A percentile compares a stretch with the other conserved stretches of the same genome.
Evolutionary conservation across 495 filamentous ascomycete species (phyloP).

Genomic region (Penicillium bialowiezense): DNA sequence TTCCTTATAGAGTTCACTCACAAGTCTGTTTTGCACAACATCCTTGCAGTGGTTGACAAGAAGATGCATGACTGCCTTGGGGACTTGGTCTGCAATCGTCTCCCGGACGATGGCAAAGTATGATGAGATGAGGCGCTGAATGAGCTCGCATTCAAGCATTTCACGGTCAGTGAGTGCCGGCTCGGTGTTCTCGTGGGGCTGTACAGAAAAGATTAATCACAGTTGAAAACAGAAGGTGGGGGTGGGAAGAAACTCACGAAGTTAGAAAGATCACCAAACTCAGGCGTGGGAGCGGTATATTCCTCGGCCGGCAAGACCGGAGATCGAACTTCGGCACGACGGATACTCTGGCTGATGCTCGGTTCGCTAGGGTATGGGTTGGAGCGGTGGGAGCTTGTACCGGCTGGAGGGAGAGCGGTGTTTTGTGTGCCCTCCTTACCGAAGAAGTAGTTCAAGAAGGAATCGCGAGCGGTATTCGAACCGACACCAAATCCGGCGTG

Average conservation of each 20-base stretch:
- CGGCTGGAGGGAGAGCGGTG: conserved; percentile 28
- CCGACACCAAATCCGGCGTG: conserved; percentile 62
- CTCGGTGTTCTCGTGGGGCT: conserved; percentile 52
- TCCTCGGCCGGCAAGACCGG: conserved; percentile 41
- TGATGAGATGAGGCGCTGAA: conserved; percentile 90
- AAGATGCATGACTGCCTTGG: conserved; percentile 98
- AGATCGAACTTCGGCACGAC: conserved; percentile 63
- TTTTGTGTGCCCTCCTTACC: conserved; percentile 74
- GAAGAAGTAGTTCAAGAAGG: conserved; percentile 98
- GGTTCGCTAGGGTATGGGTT: conserved; percentile 72
- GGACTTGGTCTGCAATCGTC: conserved; percentile 95
- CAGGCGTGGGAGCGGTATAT: conserved; percentile 26
- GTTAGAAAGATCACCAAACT: conserved; percentile 49
- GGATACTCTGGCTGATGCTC: conserved; percentile 78
- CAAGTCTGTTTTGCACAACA: conserved; percentile 92
- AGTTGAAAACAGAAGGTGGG: neutral
- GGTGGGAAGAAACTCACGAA: conserved; percentile 52
- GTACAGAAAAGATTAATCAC: conserved; percentile 22
- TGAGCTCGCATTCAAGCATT: conserved; percentile 94
- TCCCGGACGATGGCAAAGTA: conserved; percentile 99
- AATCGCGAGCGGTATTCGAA: conserved; percentile 63
- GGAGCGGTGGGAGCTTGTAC: conserved; percentile 55
- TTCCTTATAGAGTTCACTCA: conserved; percentile 94
- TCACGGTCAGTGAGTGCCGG: conserved; percentile 92
- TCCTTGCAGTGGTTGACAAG: conserved; percentile 98